phyloP scores from a whole-genome alignment of 2,329 filamentous ascomycete species.

The Pyrenophora graminea region DNA sequence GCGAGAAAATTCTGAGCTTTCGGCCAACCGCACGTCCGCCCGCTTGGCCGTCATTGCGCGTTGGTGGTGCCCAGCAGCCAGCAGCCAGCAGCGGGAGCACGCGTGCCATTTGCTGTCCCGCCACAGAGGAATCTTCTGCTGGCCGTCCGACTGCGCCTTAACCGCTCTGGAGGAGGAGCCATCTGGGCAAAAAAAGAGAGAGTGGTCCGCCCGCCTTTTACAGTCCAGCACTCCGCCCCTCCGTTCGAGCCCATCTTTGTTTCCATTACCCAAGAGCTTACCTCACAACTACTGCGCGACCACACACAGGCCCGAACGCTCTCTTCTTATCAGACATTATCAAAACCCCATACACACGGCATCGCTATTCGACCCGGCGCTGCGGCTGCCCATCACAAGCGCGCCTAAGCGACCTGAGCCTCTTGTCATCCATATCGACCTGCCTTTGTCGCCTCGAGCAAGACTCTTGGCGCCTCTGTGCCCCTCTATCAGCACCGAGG shows the following conservation, averaged over 20 bases:
- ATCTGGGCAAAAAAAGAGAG: constrained; percentile 25
- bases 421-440: constrained; percentile 26
- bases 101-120: constrained; percentile 29
- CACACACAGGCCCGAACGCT: constrained; percentile 38
- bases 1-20: constrained; percentile 35
- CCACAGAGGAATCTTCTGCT: constrained; percentile 15
- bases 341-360: constrained; percentile 45
- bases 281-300: constrained; percentile 51
- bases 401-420: constrained; percentile 45
- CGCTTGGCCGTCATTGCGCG: constrained; percentile 26
- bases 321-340: constrained; percentile 52
- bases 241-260: constrained; percentile 37
- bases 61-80: constrained; percentile 18
- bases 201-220: constrained; percentile 40
- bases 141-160: constrained; percentile 23
- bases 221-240: constrained; percentile 43
- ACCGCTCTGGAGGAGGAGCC: constrained; percentile 20
- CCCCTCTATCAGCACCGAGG: constrained; percentile 46
- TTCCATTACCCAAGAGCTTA: constrained; percentile 56
- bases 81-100: constrained; percentile 4
- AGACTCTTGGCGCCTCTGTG: constrained; percentile 41
- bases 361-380: constrained; percentile 40
- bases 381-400: constrained; percentile 39
- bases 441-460: constrained; percentile 41
- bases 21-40: constrained; percentile 26